These are phyloP conservation scores for Backusella parvicylindrica DNA, from an alignment of 192 early-diverging fungal species.

Conservation along the genomic window DNA sequence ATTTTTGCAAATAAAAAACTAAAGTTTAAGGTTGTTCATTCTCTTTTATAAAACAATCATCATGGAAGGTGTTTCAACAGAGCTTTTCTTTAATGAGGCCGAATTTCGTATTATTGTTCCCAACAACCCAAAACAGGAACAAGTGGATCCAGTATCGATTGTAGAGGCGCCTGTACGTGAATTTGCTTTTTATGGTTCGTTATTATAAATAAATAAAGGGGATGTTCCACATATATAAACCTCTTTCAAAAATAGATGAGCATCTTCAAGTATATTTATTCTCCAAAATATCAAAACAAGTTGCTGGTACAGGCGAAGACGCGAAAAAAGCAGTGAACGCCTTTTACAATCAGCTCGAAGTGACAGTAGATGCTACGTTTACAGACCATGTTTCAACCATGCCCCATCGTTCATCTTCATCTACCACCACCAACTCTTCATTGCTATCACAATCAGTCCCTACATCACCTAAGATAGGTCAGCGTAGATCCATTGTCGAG, in stretches of 20 bases:
- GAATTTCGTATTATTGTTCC: constrained; percentile 15
- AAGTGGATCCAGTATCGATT: background rate
- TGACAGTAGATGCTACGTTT: constrained; percentile 53
- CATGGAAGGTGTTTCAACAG: constrained; percentile 6
- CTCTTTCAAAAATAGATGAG: constrained; percentile 16
- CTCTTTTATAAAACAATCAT: background rate
- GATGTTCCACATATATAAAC: background rate
- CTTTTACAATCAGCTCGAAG: constrained; percentile 50
- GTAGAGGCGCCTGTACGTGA: constrained; percentile 7
- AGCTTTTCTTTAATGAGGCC: constrained; percentile 15
- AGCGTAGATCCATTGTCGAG: constrained; percentile 14
- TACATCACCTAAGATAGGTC: constrained; percentile 7
- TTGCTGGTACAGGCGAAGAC: constrained; percentile 25
- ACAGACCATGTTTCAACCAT: constrained; percentile 26
- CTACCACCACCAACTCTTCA: background rate
- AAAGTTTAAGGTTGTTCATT: background rate
- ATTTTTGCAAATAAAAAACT: background rate
- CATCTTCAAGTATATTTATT: constrained; percentile 25
- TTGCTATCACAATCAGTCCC: background rate
- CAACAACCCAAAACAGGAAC: background rate
- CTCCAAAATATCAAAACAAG: constrained; percentile 10
- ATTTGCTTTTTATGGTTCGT: constrained; percentile 36
- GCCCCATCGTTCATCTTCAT: constrained; percentile 3
- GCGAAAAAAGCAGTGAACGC: constrained; percentile 25
- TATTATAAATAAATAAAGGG: background rate